Evolutionary conservation across 257 asterid genomes (phyloP), one percentile per base, ranked within the genome.

Genomic region (Dorcoceras hygrometricum): DNA sequence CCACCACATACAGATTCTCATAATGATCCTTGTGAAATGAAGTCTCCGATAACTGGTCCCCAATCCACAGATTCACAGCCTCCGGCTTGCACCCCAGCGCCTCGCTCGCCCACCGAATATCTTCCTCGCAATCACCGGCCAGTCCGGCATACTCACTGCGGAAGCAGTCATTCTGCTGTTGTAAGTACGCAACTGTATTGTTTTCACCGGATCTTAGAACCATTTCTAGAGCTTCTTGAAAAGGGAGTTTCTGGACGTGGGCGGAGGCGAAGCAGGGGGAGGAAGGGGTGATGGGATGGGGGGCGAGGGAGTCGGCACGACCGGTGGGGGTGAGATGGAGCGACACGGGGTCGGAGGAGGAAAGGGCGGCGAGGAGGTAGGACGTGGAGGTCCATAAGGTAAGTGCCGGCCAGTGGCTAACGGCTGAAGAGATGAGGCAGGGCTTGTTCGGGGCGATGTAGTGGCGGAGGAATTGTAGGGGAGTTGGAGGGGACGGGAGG

Each of bases 271-370:
- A 92, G 80, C 90, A 84, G 67, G 78, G 84, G 39, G 86, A 71
- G 68, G 91, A 75, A 29, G 83, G 76, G 66, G 72, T 6, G 46
- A 63, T 31, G 69, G 91, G 84, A 77, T 72, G 79, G 59, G 84
- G 77, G 7, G 89, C 69, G 66, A 87, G 76, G 69, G 96, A 75
- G 73, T 92, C 98, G 56, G 97, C 97, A 6, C 62, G 82, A 57
- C 98, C 97, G 58, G 84, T 81, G 39, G 98, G 98, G 22, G 97
- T 92, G 43, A 92, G 89, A 81, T 89, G 98, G 81, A 92, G 78
- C 67, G 98, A 92, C 31, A 92, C 96, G 43, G 78, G 18, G 70
- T n/a, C n/a, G 50, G 91, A 66, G 57, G 89, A 48, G 59, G 95
- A 78, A 69, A 89, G 96, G 51, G 83, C 14, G 71, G 63, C 8